Evolutionary conservation across 352 stramenopile genomes (phyloP), one percentile per base, ranked within the genome.

Genomic region (Pythium phragmitis): DNA sequence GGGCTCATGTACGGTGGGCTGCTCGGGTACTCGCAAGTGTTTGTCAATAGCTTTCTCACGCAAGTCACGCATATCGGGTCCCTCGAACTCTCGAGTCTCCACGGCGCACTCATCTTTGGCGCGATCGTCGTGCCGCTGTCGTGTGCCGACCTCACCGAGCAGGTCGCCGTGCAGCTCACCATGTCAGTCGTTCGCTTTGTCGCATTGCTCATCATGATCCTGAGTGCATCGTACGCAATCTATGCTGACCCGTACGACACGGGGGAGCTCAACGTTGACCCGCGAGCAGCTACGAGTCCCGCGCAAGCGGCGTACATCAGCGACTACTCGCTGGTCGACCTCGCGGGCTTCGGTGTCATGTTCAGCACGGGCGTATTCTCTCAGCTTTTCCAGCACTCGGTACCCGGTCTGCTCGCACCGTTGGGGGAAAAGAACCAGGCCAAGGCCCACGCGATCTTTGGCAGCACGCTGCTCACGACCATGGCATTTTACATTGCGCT

Each of bases 351-450:
- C 66, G 87, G 89, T 17, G 73, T 97, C 46, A 93, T 96, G 73
- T 97, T 97, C 68, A 92, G 79, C 62, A 97, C 90, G 3, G 78
- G 78, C 17, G 85, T 97, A 19, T 97, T 97, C 73, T 94, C 82
- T 19, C 90, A 74, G 53, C 72, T 97, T 14, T 97, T 97, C 60
- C 90, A 97, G 65, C 89, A 97, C 76, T 96, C 87, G 7, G 89
- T 97, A 17, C 90, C 90, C 0, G 88, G 88, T 14, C 73, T 97
- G 36, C 60, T 97, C 9, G 77, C 86, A 2, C 90, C 88, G 0
- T 65, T 97, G 4, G 76, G 79, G 2, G 51, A 72, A 7, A 70
- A 67, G 41, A 82, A 94, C 49, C 79, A 94, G 46, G 56, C 70
- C 7, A 88, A 88, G 41, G 75, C 90, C 0, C 61, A 76, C 12